Evolutionary conservation across 2,329 filamentous ascomycete species (phyloP), one percentile per base, ranked within the genome.

Genomic region (Xylariaceae sp.): DNA sequence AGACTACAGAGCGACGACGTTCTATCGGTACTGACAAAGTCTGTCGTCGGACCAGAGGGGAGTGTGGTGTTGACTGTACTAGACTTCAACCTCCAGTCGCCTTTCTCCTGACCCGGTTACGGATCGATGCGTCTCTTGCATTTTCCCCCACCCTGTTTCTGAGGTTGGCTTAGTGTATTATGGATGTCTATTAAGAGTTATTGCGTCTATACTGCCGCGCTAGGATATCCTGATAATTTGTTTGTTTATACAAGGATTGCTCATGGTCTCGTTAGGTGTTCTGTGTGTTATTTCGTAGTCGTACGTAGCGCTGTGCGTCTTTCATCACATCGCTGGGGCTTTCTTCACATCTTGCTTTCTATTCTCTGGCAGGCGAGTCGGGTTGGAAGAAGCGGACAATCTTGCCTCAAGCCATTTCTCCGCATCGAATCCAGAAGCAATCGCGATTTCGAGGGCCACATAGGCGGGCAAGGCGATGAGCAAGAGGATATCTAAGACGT

Each of bases 401-500:
- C 31, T 50, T n/a, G 38, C 16, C 13, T 21, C 21, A 5, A 51
- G 38, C 47, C 38, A 43, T 23, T 44, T 45, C 30, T 54, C 51
- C 13, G 42, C 34, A 29, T 52, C 45, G 15, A 51, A 48, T 27
- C 53, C 50, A 5, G 39, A 46, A 3, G 44, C 35, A 6, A 45
- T 41, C 3, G 40, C 43, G 12, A 38, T 43, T 21, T 44, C 44
- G 21, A 60, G 40, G 12, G 48, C 39, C 5, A 44, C 54, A 35
- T 62, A 62, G 4, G 47, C 47, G 2, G 59, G 14, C 0, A 59
- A 44, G 11, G 53, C 55, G 5, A 66, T 31, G 2, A 70, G 26
- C 2, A 66, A 62, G 39, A 69, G 54, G 6, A 88, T 48, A 56
- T 88, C 82, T 23, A 88, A 44, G 31, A 89, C 71, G 67, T 97